Percentiles rank a stretch among this genome's conserved stretches.
Evolutionary conservation across 805 yeast species (phyloP).

Genomic region (Candida golubevii): DNA sequence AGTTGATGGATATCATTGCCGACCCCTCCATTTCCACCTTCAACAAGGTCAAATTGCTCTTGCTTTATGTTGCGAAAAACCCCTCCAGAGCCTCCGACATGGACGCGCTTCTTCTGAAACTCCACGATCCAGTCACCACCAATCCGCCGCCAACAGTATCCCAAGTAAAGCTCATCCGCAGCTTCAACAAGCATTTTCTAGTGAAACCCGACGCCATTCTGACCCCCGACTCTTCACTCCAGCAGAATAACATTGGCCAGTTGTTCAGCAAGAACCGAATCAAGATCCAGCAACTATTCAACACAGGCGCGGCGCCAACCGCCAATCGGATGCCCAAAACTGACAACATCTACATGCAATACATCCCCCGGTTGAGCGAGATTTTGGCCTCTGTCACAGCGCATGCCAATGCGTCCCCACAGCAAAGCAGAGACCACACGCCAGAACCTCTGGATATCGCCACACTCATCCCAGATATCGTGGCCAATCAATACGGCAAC

Average conservation of each 20-base stretch:
- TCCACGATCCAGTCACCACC: constrained; percentile 28
- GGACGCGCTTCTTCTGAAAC: constrained; percentile 21
- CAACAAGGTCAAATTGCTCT: constrained; percentile 66
- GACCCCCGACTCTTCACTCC: not conserved
- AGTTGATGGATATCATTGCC: constrained; percentile 51
- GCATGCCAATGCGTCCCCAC: constrained; percentile 7
- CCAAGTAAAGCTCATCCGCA: constrained; percentile 28
- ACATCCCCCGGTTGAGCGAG: constrained; percentile 65
- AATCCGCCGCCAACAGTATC: constrained; percentile 30
- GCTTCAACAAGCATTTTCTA: constrained; percentile 7
- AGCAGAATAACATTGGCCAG: constrained; percentile 22
- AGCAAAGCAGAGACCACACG: constrained; percentile 4
- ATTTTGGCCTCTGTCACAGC: constrained; percentile 22
- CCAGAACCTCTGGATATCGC: constrained; percentile 17
- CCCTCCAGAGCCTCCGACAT: constrained; percentile 37
- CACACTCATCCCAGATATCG: constrained; percentile 39
- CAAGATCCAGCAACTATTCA: constrained; percentile 29
- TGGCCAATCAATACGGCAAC: constrained; percentile 24
- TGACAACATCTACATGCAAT: constrained; percentile 87
- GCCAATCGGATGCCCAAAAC: constrained; percentile 25
- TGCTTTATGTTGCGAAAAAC: constrained; percentile 71
- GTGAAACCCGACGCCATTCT: not conserved
- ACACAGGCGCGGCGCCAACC: constrained; percentile 18
- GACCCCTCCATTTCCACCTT: constrained; percentile 41
- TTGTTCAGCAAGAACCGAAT: constrained; percentile 32